Percentiles rank a stretch among this genome's conserved stretches.
Conservation (phyloP, 371 early-diverging fungal genomes). For the Mucor mucedo region DNA sequence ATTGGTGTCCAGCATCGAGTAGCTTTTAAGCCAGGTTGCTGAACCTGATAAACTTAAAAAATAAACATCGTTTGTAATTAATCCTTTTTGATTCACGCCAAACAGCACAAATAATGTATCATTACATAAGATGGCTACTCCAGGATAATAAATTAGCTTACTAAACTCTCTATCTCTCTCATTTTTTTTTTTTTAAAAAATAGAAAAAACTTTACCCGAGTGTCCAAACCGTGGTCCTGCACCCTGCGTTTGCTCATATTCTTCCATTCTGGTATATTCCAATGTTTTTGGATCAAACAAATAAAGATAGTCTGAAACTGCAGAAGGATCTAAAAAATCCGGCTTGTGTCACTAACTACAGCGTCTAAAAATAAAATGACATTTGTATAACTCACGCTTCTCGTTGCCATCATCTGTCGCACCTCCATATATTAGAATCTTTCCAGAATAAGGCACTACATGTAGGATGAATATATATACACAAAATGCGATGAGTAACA, state of each 20-base stretch:
- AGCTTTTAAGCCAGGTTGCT: conserved; percentile 11
- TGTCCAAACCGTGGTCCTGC: conserved; percentile 28
- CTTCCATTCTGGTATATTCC: conserved; percentile 17
- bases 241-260: conserved; percentile 12
- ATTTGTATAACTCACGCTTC: conserved; percentile 7
- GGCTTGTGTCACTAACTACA: not conserved
- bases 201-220: conserved; percentile 17
- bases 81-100: conserved; percentile 18
- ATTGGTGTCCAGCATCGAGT: conserved; percentile 1
- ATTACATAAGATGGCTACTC: conserved; percentile 18
- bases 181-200: no score
- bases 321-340: conserved; percentile 5
- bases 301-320: conserved; percentile 25
- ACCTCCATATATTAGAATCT: conserved; percentile 26
- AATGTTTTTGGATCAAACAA: conserved; percentile 24
- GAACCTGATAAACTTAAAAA: conserved; percentile 17
- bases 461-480: not conserved
- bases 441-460: conserved; percentile 23
- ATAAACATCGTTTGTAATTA: conserved; percentile 16
- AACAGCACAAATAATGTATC: conserved; percentile 21
- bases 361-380: not conserved
- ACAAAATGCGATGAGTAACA: no score
- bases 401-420: conserved; percentile 19
- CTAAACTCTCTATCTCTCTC: no score
- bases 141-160: not conserved